Base-by-base conservation (phyloP, 73 alveolate genomes). In the Tetrahymena borealis region DNA sequence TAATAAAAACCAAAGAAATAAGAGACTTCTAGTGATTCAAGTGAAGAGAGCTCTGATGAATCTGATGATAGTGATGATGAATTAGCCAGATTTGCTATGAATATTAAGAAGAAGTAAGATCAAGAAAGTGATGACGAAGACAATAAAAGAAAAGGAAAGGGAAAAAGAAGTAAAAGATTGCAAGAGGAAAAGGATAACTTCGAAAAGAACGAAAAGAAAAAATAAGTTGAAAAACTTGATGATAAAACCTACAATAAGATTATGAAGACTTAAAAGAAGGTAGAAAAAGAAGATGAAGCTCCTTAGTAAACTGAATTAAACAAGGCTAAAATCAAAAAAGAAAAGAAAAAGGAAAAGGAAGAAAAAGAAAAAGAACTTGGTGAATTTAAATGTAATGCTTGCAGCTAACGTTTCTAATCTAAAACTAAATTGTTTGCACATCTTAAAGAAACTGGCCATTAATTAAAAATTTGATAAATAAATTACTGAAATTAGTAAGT, bases 351-450 rank as follows among this genome's bases (percentile, higher is more conserved):
- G 38, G 85, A 60, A 20, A 60, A 60, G 28, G 85, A 60, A 60
- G 85, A 60, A 60, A 60, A 60, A 60, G 85, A 60, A 60, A 60
- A 60, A 60, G 85, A 60, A n/a, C 85, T 60, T 60, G 85, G 85
- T 6, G n/a, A 60, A 20, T 60, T 60, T n/a, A 60, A 60, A 60
- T 60, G 85, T 18, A 60, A 60, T 20, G 28, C 85, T 60, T 60
- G 85, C 31, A 13, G 16, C n/a, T 60, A 60, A 28, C 85, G 85
- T 60, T 60, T 60, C 85, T 60, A 60, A 60, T 60, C 85, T n/a
- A 60, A 60, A 20, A 60, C 85, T 2, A 60, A 60, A 18, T 60
- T 60, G 28, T 60, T 60, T 60, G 33, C 85, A 24, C 85, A 60
- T 60, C n/a, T 60, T 35, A 60, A 60, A 60, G 85, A 60, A 60